Evolutionary conservation across 192 early-diverging fungal genomes (phyloP), one percentile per base, ranked within the genome.

Genomic region (Entomortierella lignicola): DNA sequence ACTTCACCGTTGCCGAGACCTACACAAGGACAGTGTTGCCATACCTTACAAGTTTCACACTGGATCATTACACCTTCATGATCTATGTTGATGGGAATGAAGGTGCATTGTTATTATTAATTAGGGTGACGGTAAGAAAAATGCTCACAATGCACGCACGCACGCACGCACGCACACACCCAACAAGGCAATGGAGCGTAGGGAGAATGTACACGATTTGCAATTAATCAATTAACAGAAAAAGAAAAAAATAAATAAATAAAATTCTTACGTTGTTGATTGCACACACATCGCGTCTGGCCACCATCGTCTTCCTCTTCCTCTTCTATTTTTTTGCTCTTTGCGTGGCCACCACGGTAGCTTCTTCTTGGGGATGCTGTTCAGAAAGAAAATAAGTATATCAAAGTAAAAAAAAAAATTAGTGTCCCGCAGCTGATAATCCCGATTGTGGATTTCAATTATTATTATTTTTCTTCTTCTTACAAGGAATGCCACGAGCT

Each of bases 21-120:
- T 17, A 86, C 80, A 43, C 85, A 86, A 10, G 81, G 72, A 55
- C 85, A 86, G 61, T 86, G 85, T 34, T 86, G 85, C 85, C 85
- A 86, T 30, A 86, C 85, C 57, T 86, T 81, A 48, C 85, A 86
- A 20, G 75, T 86, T 26, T 86, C 85, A 57, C 85, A 86, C 58
- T 82, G 81, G 4, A 86, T 82, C 85, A 86, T 86, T 10, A 86
- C 59, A 20, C 85, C 85, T 4, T 79, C 81, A 71, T 84, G 81
- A 55, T 86, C 85, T 86, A 66, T 15, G 17, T 47, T 47, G 20
- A 20, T 15, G 12, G 13, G 39, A 42, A 6, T 42, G 39, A 42
- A 42, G 39, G 39, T 13, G 6, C 6, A 42, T 42, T 6, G 6
- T 42, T 42, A 42, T 42, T 10, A 42, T 42, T 42, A 42, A 42